phyloP scores from a whole-genome alignment of 2,329 filamentous ascomycete species.

The Albophoma yamanashiensis region DNA sequence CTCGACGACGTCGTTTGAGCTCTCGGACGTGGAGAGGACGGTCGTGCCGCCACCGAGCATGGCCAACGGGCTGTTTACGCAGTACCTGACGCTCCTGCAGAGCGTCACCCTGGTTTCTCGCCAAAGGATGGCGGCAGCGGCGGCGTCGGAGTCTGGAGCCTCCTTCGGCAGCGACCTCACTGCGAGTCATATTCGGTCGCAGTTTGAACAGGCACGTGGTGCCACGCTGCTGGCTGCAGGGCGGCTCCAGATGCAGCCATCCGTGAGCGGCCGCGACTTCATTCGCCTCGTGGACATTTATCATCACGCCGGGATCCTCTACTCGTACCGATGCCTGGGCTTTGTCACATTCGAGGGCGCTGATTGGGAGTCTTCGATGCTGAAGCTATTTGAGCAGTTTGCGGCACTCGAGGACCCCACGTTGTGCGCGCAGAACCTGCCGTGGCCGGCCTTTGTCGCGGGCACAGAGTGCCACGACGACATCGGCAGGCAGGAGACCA shows the following conservation, averaged over 20 bases:
- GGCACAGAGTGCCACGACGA: constrained; percentile 15
- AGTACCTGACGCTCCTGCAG: constrained; percentile 12
- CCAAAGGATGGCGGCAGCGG: neutral
- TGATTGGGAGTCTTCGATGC: constrained; percentile 7
- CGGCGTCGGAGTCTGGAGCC: neutral
- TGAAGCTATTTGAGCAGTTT: constrained; percentile 12
- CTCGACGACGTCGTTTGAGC: constrained; percentile 16
- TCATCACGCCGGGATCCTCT: constrained; percentile 16
- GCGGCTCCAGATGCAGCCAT: constrained; percentile 9
- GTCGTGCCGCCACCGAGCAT: constrained; percentile 10
- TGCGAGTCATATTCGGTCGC: constrained; percentile 2
- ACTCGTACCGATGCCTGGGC: constrained; percentile 15
- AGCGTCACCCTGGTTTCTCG: constrained; percentile 10
- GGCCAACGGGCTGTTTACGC: constrained; percentile 12
- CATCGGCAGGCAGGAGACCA: constrained; percentile 7
- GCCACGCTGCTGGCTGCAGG: constrained; percentile 16
- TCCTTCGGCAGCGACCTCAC: neutral
- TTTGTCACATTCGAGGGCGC: constrained; percentile 3
- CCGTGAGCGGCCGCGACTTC: constrained; percentile 12
- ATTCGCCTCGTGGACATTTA: constrained; percentile 17
- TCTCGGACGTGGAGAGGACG: constrained; percentile 10
- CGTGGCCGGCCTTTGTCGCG: constrained; percentile 18
- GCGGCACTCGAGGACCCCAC: constrained; percentile 10
- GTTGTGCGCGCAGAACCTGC: constrained; percentile 16
- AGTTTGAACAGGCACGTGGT: constrained; percentile 16